Percentiles rank a stretch among this genome's conserved stretches.
Evolutionary conservation across 257 asterid species (phyloP).

Genomic region (Penstemon barbatus): DNA sequence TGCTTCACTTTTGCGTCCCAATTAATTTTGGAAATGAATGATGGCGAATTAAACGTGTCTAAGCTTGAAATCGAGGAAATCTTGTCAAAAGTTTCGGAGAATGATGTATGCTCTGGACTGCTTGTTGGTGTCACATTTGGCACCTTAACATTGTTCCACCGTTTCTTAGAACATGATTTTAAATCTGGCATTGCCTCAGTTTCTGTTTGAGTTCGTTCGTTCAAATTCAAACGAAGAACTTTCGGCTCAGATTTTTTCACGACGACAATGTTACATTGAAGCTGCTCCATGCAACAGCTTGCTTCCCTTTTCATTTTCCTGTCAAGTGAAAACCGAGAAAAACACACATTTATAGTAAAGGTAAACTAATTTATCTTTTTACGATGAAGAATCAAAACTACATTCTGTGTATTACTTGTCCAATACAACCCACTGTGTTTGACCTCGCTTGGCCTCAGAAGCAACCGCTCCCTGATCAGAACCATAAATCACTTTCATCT

Average conservation of each 20-base stretch:
- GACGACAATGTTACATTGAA: constrained; percentile 70
- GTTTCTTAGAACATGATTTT: constrained; percentile 32
- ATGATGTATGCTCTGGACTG: constrained; percentile 67
- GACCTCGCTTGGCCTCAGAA: constrained; percentile 70
- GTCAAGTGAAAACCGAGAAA: constrained; percentile 13
- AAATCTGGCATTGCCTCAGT: constrained; percentile 26
- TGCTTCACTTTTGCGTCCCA: constrained; percentile 51
- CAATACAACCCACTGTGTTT: constrained; percentile 73
- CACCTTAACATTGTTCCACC: constrained; percentile 47
- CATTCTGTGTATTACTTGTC: constrained; percentile 62
- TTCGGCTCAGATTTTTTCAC: constrained; percentile 63
- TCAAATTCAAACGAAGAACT: constrained; percentile 72
- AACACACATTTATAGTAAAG: neutral
- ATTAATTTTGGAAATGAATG: constrained; percentile 45
- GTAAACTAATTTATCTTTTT: neutral
- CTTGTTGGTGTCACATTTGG: constrained; percentile 84
- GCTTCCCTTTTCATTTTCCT: constrained; percentile 75
- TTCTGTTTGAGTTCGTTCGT: constrained; percentile 41
- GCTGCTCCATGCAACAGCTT: constrained; percentile 62
- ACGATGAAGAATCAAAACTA: constrained; percentile 18
- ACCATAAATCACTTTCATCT: constrained; percentile 64
- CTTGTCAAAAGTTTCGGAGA: constrained; percentile 39
- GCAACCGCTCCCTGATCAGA: constrained; percentile 71
- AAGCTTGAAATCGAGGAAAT: constrained; percentile 59
- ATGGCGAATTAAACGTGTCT: constrained; percentile 49